These are phyloP conservation scores for Aspergillus novoparasiticus DNA, from an alignment of 2,329 filamentous ascomycete species.

Conservation along the genomic window DNA sequence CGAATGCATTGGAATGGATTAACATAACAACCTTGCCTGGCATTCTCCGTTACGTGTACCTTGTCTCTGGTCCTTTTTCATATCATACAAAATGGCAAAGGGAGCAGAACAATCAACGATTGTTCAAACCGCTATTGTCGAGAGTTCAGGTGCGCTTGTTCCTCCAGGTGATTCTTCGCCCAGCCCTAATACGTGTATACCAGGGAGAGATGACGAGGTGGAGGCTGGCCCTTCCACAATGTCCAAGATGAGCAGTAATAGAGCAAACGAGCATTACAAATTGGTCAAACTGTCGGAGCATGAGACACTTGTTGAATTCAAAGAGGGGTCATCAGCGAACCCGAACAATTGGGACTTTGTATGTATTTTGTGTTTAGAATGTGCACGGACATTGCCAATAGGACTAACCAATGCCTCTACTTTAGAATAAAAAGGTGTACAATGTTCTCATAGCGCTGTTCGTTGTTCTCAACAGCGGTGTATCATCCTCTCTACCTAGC, in stretches of 20 bases:
- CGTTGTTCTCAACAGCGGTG: constrained; percentile 41
- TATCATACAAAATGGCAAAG: not conserved
- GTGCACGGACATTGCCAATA: not conserved
- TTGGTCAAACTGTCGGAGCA: constrained; percentile 23
- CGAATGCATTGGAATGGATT: not conserved
- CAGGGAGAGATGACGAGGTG: not conserved
- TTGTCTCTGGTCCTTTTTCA: not conserved
- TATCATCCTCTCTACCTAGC: constrained; percentile 42
- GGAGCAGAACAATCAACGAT: not conserved
- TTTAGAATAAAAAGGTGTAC: constrained; percentile 29
- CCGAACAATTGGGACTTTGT: constrained; percentile 34
- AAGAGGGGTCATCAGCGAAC: constrained; percentile 24
- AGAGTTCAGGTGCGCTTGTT: not conserved
- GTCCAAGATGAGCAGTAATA: not conserved
- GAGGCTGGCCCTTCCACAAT: not conserved
- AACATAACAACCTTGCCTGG: not conserved
- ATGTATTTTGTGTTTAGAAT: constrained; percentile 10
- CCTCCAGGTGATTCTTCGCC: not conserved
- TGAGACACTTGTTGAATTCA: constrained; percentile 31
- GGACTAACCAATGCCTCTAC: not conserved
- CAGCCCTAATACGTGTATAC: not conserved
- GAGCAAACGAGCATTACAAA: constrained; percentile 19
- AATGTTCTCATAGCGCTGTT: constrained; percentile 29
- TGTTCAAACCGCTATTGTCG: not conserved
- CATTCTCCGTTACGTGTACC: not conserved